Evolutionary conservation across 768 basidiomycete species (phyloP).

Genomic region (Collybiopsis luxurians): DNA sequence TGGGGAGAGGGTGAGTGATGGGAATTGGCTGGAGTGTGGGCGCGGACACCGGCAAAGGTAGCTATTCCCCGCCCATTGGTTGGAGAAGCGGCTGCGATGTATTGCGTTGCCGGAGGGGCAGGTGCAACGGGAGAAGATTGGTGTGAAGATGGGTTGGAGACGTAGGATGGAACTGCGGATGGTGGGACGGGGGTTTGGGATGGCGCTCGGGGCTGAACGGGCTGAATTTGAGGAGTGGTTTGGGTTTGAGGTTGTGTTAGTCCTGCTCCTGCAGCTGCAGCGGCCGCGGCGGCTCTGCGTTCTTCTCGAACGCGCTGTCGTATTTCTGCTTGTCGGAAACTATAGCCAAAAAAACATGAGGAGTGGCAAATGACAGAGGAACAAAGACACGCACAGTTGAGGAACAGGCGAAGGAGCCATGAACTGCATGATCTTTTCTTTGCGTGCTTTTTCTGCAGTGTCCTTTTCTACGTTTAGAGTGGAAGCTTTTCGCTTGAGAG

Average conservation of each 20-base stretch:
- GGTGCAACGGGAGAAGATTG: slow-evolving; percentile 12
- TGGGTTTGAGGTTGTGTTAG: slow-evolving; percentile 3
- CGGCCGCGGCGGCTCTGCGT: neutral
- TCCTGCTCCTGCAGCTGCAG: neutral
- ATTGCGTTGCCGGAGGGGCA: slow-evolving; percentile 18
- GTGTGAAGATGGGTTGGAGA: neutral
- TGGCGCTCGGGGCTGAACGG: slow-evolving; percentile 19
- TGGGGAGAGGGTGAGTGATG: slow-evolving; percentile 26
- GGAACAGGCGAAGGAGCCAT: slow-evolving; percentile 52
- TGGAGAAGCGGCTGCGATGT: slow-evolving; percentile 30
- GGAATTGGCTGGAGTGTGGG: slow-evolving; percentile 35
- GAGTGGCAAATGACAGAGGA: neutral
- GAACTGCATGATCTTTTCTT: slow-evolving; percentile 73
- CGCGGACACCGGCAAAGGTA: slow-evolving; percentile 21
- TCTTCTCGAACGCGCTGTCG: slow-evolving; percentile 13
- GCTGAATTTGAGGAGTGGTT: slow-evolving; percentile 21
- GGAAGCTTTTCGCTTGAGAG: slow-evolving; percentile 75
- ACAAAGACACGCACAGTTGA: slow-evolving; percentile 32
- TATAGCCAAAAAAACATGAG: neutral
- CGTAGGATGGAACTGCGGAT: slow-evolving; percentile 2
- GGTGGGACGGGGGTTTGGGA: slow-evolving; percentile 26
- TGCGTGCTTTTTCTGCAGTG: slow-evolving; percentile 69
- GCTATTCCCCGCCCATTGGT: slow-evolving; percentile 25
- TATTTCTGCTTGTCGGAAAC: slow-evolving; percentile 26
- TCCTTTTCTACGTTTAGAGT: slow-evolving; percentile 73